Evolutionary conservation across 2,329 filamentous ascomycete genomes (phyloP), one percentile per base, ranked within the genome.

Genomic region (Massarina eburnea): DNA sequence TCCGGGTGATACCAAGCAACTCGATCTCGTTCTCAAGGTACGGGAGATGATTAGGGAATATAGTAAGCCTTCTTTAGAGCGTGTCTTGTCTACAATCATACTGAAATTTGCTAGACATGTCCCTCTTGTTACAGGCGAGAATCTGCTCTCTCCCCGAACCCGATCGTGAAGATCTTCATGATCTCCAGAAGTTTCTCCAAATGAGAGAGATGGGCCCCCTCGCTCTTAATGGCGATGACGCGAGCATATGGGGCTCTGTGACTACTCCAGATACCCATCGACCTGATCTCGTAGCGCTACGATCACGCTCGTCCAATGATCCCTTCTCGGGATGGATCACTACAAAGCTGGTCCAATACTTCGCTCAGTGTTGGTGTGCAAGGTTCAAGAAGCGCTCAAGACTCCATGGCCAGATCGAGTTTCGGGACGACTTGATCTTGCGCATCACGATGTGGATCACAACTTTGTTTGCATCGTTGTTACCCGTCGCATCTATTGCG

Each of bases 291-390:
- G 41, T 58, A 14, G 26, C 46, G 1, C 41, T 59, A 2, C 29
- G 46, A 4, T 50, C 55, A 9, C 48, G 58, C 8, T 38, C 29
- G 10, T 49, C 50, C 15, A 45, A 50, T 20, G 58, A 61, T 33
- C 24, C 49, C 20, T 59, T 61, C 32, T 59, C 58, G 3, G 43
- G 24, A 3, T 59, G 52, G 52, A 44, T 47, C 5, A 45, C 46
- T 0, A 45, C 52, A 8, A 57, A 42, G 9, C 33, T 48, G 2
- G 43, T 58, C 26, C 5, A 30, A 4, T 45, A 30, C 1, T 20
- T 58, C 1, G 32, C 49, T 18, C 29, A 30, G 27, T 55, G 47
- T 21, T 53, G 51, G 2, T 52, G 49, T 22, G 22, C 41, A 21
- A 27, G 48, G 4, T 49, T 53, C 22, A 53, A 51, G 41, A 58